Evolutionary conservation across 2,329 filamentous ascomycete genomes (phyloP).

Genomic region (Nigrograna mackinnonii): DNA sequence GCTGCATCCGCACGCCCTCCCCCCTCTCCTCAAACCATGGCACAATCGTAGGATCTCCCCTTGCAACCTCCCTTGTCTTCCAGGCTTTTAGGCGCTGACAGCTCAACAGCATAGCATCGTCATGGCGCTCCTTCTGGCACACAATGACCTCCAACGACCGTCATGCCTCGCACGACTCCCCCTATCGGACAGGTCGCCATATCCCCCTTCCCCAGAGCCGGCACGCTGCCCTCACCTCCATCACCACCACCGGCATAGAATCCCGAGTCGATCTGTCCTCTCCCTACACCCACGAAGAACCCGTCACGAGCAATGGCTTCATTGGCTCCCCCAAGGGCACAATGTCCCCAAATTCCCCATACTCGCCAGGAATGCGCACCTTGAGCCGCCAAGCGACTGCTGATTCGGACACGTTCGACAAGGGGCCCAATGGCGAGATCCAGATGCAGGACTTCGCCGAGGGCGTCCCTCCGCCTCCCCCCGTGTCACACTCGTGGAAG

Average conservation of each 20-base stretch:
- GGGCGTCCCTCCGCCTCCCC: conserved; percentile 85
- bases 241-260: conserved; percentile 83
- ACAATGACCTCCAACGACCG: conserved; percentile 76
- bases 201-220: conserved; percentile 84
- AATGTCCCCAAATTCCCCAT: conserved; percentile 69
- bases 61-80: conserved; percentile 6
- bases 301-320: conserved; percentile 60
- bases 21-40: conserved; percentile 25
- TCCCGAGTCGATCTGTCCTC: conserved; percentile 83
- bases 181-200: conserved; percentile 87
- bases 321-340: conserved; percentile 59
- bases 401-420: conserved; percentile 56
- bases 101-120: conserved; percentile 40
- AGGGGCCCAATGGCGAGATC: conserved; percentile 77
- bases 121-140: conserved; percentile 94
- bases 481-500: conserved; percentile 86
- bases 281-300: conserved; percentile 76
- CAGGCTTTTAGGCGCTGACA: conserved; percentile 22
- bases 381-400: conserved; percentile 68
- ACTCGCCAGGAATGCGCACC: conserved; percentile 87
- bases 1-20: conserved; percentile 6
- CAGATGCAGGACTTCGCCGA: conserved; percentile 96
- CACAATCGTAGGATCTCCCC: conserved; percentile 32
- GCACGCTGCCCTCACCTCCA: conserved; percentile 80
- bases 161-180: conserved; percentile 89